Base-by-base conservation (phyloP, 2,329 filamentous ascomycete genomes). In the Didymella segeticola region DNA sequence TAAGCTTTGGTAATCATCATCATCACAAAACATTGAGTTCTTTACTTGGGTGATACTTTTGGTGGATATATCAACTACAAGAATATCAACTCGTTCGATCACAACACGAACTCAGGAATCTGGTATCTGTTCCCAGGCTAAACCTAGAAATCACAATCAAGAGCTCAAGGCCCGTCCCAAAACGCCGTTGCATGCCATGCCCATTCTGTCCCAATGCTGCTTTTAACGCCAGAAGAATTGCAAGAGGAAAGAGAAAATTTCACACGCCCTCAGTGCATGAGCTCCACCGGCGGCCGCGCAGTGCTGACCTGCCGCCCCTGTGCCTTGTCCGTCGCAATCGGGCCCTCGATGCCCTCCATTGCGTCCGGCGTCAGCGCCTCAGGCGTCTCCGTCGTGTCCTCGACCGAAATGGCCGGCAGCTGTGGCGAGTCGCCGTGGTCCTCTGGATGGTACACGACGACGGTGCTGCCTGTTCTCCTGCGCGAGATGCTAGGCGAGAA, bases 321-420 rank as follows among this genome's bases (percentile, higher is more conserved):
- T 2, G 69, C 67, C 56, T 72, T 74, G 29, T 71, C 66, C 15
- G 63, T 61, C 23, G 66, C 60, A 19, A 74, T 75, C 5, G 72
- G 65, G 15, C 70, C 71, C 49, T 75, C 72, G 6, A 75, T 47
- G 3, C 70, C 72, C 39, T 73, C 67, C 72, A 70, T 56, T 17
- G 42, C 60, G 59, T 73, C 17, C 25, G 83, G 82, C 30, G 77
- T 79, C 53, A 80, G 63, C n/a, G 75, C 72, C n/a, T 75, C 77
- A 2, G 79, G 77, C 23, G 69, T 76, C 26, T 72, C 75, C 2
- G 77, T 84, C 11, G 82, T 85, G 70, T 88, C 85, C 68, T 86
- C 84, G 2, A 88, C 84, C 65, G 84, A 82, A 30, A 88, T 86
- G 2, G 83, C 84, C 1, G 86, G 86, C 31, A 88, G 70, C 58